Conservation (phyloP, 2,329 filamentous ascomycete genomes). For the Exophiala sideris region DNA sequence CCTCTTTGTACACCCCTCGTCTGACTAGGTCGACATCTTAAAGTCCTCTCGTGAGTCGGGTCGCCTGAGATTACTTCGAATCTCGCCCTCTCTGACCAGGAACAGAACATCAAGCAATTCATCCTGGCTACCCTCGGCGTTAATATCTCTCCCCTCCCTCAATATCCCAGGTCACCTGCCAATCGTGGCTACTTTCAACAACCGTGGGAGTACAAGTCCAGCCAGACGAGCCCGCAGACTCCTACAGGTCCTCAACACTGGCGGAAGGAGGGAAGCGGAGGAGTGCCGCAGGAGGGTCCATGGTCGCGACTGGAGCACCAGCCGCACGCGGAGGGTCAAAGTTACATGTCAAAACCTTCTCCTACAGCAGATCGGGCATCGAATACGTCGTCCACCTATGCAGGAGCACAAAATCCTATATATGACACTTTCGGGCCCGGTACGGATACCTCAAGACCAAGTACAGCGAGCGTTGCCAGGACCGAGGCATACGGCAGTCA, state of each 20-base stretch:
- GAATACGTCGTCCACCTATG: constrained; percentile 13
- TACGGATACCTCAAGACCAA: constrained; percentile 18
- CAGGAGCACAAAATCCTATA: constrained; percentile 9
- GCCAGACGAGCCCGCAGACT: constrained; percentile 8
- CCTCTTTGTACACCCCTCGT: constrained; percentile 19
- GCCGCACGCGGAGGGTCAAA: constrained; percentile 24
- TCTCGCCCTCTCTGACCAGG: constrained; percentile 1
- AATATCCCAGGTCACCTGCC: constrained; percentile 18
- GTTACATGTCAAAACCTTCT: constrained; percentile 28
- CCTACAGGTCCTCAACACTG: constrained; percentile 11
- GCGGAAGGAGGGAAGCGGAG: constrained; percentile 25
- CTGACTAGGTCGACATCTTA: constrained; percentile 18
- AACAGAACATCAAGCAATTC: constrained; percentile 8
- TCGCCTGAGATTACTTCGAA: constrained; percentile 3
- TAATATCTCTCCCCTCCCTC: constrained; percentile 18
- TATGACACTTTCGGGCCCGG: constrained; percentile 3
- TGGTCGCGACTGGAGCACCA: constrained; percentile 21
- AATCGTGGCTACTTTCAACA: constrained; percentile 14
- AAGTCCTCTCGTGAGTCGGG: constrained; percentile 20
- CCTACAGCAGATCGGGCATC: constrained; percentile 15
- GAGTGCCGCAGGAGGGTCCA: constrained; percentile 23
- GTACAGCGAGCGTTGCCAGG: constrained; percentile 16
- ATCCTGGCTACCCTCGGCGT: constrained; percentile 23
- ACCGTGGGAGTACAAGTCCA: constrained; percentile 14
- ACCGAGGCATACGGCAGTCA: constrained; percentile 18